Percentiles rank a stretch among this genome's conserved stretches.
Evolutionary conservation across 495 filamentous ascomycete species (phyloP).

Genomic region (Platismatia glauca): DNA sequence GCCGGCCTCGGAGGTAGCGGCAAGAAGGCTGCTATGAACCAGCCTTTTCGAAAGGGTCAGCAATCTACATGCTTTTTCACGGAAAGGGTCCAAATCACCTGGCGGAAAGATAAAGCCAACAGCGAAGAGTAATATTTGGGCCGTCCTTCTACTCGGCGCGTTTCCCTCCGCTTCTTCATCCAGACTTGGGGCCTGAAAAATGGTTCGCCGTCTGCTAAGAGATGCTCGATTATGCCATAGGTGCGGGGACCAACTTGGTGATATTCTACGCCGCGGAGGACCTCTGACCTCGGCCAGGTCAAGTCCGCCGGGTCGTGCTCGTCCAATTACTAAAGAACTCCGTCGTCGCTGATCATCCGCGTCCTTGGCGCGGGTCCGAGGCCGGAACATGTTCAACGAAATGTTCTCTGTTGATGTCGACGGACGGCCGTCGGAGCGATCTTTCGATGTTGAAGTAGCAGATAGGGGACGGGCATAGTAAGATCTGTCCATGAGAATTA

Average conservation of each 20-base stretch:
- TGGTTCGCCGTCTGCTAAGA: constrained; percentile 37
- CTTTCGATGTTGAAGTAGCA: constrained; percentile 13
- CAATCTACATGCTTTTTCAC: neutral
- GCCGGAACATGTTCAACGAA: constrained; percentile 42
- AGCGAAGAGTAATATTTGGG: constrained; percentile 81
- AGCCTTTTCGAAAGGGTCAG: constrained; percentile 41
- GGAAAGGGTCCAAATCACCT: constrained; percentile 39
- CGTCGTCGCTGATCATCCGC: constrained; percentile 21
- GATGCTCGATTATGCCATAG: constrained; percentile 54
- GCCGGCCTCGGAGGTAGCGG: constrained; percentile 57
- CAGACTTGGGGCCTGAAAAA: constrained; percentile 63
- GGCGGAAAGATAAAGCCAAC: constrained; percentile 81
- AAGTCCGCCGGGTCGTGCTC: constrained; percentile 16
- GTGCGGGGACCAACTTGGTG: constrained; percentile 60
- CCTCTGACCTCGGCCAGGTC: constrained; percentile 14
- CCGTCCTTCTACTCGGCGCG: constrained; percentile 57
- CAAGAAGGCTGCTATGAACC: constrained; percentile 78
- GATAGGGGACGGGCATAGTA: constrained; percentile 36
- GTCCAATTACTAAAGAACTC: constrained; percentile 18
- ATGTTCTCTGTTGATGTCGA: constrained; percentile 33
- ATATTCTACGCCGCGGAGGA: constrained; percentile 10
- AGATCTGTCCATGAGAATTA: constrained; percentile 16
- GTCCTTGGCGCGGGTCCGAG: constrained; percentile 41
- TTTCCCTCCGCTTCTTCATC: constrained; percentile 52
- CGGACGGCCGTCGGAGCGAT: constrained; percentile 10